Evolutionary conservation across 495 filamentous ascomycete species (phyloP), one percentile per base, ranked within the genome.

Genomic region (Penicillium arizonense): DNA sequence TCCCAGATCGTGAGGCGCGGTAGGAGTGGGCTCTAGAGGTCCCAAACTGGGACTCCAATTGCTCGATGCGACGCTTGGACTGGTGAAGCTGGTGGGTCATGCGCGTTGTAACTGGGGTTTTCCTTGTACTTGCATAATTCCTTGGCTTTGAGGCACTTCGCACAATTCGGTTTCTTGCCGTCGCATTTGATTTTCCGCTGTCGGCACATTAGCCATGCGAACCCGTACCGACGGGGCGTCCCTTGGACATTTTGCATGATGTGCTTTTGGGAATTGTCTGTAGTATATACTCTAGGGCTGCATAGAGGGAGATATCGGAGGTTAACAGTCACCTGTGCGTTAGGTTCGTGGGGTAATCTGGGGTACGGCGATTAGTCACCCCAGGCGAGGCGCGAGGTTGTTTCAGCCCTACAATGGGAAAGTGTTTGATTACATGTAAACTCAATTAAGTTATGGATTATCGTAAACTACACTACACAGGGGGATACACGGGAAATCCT

Each of bases 1-100:
- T 41, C 68, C 70, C 18, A 78, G 46, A 30, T 77, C 72, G 24
- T 60, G 20, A 9, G 53, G 20, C 4, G 14, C 37, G 5, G 28
- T 24, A 12, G 52, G 38, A 6, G 48, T 33, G 18, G 54, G 50
- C 14, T 56, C 55, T 18, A 18, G 18, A 18, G 18, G 18, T 18
- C 21, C 44, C 42, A 9, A 57, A 24, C 13, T 44, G 39, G 16
- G 12, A 12, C 24, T 57, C 54, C 18, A 57, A 24, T 4, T 52
- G 41, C 9, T 52, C 47, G 9, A 42, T 33, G 12, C 48, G 47
- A 34, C 23, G 45, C 42, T 57, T 46, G 36, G 42, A 57, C 30
- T 47, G 43, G 5, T 47, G 48, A 7, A 52, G 8, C 36, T 47
- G 43, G 2, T 44, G 41, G 35, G 43, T n/a, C 12, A 52, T 57